Evolutionary conservation across 1,139 yeast genomes (phyloP).

Genomic region (Blastobotrys serpentis): DNA sequence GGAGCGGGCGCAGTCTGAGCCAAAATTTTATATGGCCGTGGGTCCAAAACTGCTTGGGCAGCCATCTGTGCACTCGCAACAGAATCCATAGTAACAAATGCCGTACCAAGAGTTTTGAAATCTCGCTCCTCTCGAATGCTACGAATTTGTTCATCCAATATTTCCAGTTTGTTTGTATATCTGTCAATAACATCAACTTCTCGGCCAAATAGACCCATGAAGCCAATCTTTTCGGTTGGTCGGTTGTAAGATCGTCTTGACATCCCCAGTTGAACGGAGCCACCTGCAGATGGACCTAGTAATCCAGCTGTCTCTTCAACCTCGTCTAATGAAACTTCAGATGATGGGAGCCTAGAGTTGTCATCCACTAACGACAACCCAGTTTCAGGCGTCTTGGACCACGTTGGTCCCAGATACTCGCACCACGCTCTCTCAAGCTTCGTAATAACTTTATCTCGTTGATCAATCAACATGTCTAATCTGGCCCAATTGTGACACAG

Average conservation of each 20-base stretch:
- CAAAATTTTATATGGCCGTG: constrained; percentile 68
- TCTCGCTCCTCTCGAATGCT: constrained; percentile 45
- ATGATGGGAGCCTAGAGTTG: constrained; percentile 5
- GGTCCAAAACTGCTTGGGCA: constrained; percentile 84
- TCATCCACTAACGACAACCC: constrained; percentile 11
- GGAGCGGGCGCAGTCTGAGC: constrained; percentile 86
- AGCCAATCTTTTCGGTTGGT: constrained; percentile 47
- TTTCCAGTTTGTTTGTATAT: constrained; percentile 55
- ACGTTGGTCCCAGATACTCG: constrained; percentile 54
- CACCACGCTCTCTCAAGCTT: constrained; percentile 77
- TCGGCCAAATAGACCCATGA: constrained; percentile 54
- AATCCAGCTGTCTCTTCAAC: constrained; percentile 15
- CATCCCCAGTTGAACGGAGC: constrained; percentile 18
- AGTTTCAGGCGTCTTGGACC: constrained; percentile 18
- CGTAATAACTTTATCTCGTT: constrained; percentile 53
- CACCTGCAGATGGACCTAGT: constrained; percentile 16
- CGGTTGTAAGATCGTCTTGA: constrained; percentile 30
- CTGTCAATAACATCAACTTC: constrained; percentile 62
- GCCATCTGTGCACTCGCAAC: constrained; percentile 88
- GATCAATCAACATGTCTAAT: constrained; percentile 61
- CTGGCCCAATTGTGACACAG: constrained; percentile 85
- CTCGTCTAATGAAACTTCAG: constrained; percentile 4
- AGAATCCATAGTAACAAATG: constrained; percentile 81
- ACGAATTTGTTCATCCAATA: constrained; percentile 56
- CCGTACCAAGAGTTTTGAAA: constrained; percentile 48